phyloP scores from a whole-genome alignment of 1,284 basidiomycete species.

The Sanguinoderma infundibulare region DNA sequence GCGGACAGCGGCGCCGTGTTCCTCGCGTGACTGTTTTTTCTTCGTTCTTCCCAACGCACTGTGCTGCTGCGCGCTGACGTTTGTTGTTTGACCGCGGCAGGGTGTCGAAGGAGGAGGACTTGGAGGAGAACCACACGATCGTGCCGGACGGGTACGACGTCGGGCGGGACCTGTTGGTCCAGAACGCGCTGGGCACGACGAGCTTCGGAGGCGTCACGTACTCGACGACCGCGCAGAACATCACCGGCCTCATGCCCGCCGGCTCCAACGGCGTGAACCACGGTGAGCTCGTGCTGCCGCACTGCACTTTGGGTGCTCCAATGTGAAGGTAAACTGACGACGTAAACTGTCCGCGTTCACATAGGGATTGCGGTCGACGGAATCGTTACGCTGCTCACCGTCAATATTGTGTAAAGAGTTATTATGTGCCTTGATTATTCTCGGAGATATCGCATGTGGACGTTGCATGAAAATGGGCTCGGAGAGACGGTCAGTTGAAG shows the following conservation, averaged over 20 bases:
- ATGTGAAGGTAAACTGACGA: no score
- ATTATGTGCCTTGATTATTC: no score
- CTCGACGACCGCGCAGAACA: conserved; percentile 47
- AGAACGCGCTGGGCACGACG: conserved; percentile 46
- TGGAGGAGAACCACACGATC: conserved; percentile 51
- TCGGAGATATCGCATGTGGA: no score
- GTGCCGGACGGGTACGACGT: conserved; percentile 58
- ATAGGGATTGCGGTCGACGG: conserved; percentile 47
- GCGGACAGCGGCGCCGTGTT: conserved; percentile 70
- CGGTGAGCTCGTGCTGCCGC: no score
- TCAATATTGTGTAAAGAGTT: no score
- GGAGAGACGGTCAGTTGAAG: no score
- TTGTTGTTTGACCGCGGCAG: no score
- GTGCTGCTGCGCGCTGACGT: no score
- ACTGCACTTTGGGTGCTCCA: no score
- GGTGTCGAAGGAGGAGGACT: conserved; percentile 65
- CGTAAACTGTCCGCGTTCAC: no score
- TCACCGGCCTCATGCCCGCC: conserved; percentile 54
- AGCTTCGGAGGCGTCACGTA: conserved; percentile 53
- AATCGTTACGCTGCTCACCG: no score
- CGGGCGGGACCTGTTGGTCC: conserved; percentile 52
- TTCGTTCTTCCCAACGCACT: not conserved
- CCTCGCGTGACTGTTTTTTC: conserved; percentile 64
- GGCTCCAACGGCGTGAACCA: conserved; percentile 57
- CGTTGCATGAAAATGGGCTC: no score